A percentile compares a stretch with the other conserved stretches of the same genome.
Conservation (phyloP, 2,329 filamentous ascomycete genomes). For the Colletotrichum acutatum region DNA sequence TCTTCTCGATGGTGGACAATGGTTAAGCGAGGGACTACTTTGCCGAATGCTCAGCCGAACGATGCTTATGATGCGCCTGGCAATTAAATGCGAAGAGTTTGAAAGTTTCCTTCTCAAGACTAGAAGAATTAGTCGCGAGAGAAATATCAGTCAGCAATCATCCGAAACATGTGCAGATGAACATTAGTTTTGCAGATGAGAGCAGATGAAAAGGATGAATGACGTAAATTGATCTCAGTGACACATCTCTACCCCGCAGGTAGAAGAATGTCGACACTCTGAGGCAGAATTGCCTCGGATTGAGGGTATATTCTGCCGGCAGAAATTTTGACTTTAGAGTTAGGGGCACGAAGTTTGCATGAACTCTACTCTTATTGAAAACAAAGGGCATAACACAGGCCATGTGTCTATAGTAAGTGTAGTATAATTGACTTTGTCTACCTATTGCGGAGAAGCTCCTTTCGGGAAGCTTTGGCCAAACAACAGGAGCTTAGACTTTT, state of each 20-base stretch:
- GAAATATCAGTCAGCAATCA: neutral
- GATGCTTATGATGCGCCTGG: neutral
- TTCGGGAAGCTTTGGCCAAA: neutral
- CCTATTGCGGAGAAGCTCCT: conserved; percentile 1
- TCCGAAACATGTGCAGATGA: neutral
- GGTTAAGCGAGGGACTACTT: neutral
- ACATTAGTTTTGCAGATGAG: neutral
- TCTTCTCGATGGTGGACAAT: neutral
- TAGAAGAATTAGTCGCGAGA: neutral
- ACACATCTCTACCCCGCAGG: neutral
- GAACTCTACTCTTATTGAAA: conserved; percentile 1
- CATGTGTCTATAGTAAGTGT: neutral
- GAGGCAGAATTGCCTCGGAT: conserved; percentile 8
- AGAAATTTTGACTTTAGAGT: conserved; percentile 3
- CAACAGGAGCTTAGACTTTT: neutral
- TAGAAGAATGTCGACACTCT: neutral
- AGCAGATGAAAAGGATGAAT: no score
- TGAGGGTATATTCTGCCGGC: neutral
- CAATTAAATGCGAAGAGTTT: no score
- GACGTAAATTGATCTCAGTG: neutral
- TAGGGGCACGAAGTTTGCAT: neutral
- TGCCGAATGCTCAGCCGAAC: neutral
- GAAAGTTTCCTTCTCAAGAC: neutral
- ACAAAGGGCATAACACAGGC: neutral
- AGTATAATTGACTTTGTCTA: conserved; percentile 11